Evolutionary conservation across 2,329 filamentous ascomycete species (phyloP).

Genomic region (Fusarium sp.): DNA sequence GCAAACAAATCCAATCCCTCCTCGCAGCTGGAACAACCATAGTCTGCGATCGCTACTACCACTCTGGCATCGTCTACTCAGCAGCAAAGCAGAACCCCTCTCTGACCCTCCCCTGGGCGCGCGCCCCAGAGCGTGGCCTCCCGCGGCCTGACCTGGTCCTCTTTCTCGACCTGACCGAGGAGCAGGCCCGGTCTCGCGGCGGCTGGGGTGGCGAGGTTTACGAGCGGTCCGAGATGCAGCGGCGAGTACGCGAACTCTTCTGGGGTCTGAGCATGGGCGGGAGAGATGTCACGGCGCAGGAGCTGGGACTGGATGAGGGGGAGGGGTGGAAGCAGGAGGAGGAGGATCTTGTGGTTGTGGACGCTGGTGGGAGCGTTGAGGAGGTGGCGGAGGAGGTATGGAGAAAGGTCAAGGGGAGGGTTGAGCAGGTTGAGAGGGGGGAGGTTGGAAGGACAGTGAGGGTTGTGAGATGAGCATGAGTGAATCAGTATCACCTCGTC

Average conservation of each 20-base stretch:
- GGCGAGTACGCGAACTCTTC: slow-evolving; percentile 81
- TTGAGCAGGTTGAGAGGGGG: slow-evolving; percentile 63
- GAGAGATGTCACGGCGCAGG: slow-evolving; percentile 49
- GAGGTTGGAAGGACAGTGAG: slow-evolving; percentile 61
- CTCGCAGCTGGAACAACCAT: slow-evolving; percentile 78
- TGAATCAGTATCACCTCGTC: neutral
- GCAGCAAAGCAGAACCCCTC: slow-evolving; percentile 83
- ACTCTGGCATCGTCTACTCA: slow-evolving; percentile 93
- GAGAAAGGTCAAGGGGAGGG: slow-evolving; percentile 59
- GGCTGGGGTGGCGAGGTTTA: slow-evolving; percentile 92
- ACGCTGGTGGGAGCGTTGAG: slow-evolving; percentile 66
- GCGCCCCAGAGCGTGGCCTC: slow-evolving; percentile 85
- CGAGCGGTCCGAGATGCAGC: slow-evolving; percentile 86
- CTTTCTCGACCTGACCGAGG: slow-evolving; percentile 85
- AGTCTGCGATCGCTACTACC: slow-evolving; percentile 93
- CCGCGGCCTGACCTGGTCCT: slow-evolving; percentile 89
- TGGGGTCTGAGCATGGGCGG: slow-evolving; percentile 64
- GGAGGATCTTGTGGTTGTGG: slow-evolving; percentile 66
- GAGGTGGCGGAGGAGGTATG: slow-evolving; percentile 69
- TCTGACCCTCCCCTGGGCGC: slow-evolving; percentile 82
- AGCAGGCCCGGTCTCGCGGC: slow-evolving; percentile 79
- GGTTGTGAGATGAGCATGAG: slow-evolving; percentile 34
- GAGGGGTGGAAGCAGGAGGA: slow-evolving; percentile 60
- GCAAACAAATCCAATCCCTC: slow-evolving; percentile 63
- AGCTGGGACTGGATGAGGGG: slow-evolving; percentile 38